Evolutionary conservation across 164 flowering plant species (phyloP).

Genomic region (Santalum album): DNA sequence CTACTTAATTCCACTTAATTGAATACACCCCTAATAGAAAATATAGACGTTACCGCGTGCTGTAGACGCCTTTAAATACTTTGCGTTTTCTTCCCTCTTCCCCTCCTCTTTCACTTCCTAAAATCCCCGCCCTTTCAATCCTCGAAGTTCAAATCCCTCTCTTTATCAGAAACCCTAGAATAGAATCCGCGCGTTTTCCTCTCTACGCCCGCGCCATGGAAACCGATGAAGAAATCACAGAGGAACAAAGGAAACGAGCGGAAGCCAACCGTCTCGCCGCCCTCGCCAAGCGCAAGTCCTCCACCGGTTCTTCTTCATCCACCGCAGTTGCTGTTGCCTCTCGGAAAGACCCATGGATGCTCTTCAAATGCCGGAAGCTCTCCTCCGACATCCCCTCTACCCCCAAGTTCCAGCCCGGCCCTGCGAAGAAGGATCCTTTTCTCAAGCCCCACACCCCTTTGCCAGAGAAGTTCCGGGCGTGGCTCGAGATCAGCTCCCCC

Average conservation of each 20-base stretch:
- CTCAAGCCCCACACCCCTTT: constrained; percentile 1
- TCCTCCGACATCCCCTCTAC: constrained; percentile 3
- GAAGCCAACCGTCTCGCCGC: constrained; percentile 75
- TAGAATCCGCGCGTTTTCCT: no score
- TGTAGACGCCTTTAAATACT: no score
- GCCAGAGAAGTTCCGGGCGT: constrained; percentile 34
- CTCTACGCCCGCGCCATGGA: not conserved
- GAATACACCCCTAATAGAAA: no score
- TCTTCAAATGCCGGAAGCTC: constrained; percentile 57
- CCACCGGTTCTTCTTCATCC: constrained; percentile 7
- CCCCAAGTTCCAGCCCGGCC: not conserved
- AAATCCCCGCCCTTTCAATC: no score
- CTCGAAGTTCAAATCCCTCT: no score
- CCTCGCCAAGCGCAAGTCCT: constrained; percentile 57
- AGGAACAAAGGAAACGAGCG: constrained; percentile 59
- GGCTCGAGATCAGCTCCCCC: constrained; percentile 79
- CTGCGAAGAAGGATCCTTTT: not conserved
- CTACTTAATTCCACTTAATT: no score
- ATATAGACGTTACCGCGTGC: no score
- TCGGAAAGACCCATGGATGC: constrained; percentile 27
- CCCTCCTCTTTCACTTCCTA: no score
- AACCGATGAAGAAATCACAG: constrained; percentile 48
- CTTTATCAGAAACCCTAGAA: no score
- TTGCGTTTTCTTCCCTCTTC: no score
- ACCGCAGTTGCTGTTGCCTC: constrained; percentile 2